Evolutionary conservation across 768 basidiomycete genomes (phyloP), one percentile per base, ranked within the genome.

Genomic region (Lactarius trivialis): DNA sequence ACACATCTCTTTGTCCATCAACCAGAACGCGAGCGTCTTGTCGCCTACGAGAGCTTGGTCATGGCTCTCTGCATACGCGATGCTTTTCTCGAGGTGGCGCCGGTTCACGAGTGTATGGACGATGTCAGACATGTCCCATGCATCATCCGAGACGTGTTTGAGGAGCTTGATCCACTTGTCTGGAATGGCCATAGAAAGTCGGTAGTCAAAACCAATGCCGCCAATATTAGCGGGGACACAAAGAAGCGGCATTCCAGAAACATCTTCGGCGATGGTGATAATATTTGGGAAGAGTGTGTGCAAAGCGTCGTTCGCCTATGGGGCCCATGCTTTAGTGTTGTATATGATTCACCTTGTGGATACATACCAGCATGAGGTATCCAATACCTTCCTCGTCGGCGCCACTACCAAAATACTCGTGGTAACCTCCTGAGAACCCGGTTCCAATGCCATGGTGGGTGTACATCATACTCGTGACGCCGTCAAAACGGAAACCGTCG

Each of bases 1-100:
- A 94, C 95, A 98, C 97, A 99, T 99, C 75, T 98, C 97, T 76
- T 96, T 96, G 75, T 99, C 97, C 97, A 99, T 99, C 61, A 98
- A 75, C 97, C 97, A 99, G 76, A 99, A 99, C 4, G 97, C 97
- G 50, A 99, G 70, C 3, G 96, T 98, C 79, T 99, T 99, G 77
- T 99, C 97, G 14, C 97, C 97, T 0, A 99, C 97, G 32, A 99
- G 82, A 15, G 97, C 96, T 73, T 99, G 97, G 74, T 98, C 96
- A 67, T 98, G 97, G 68, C 91, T 93, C 76, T 99, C 97, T 56
- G 93, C 94, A 65, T 89, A 89, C 0, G 93, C 91, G 55, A 99
- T 84, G 67, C 90, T 93, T 77, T 86, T 92, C 78, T 99, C 97
- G 26, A 85, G 82, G 69, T 93, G 76, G 39, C 97, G 82, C 60